phyloP scores from a whole-genome alignment of 352 stramenopile species.

The Pythium insidiosum region DNA sequence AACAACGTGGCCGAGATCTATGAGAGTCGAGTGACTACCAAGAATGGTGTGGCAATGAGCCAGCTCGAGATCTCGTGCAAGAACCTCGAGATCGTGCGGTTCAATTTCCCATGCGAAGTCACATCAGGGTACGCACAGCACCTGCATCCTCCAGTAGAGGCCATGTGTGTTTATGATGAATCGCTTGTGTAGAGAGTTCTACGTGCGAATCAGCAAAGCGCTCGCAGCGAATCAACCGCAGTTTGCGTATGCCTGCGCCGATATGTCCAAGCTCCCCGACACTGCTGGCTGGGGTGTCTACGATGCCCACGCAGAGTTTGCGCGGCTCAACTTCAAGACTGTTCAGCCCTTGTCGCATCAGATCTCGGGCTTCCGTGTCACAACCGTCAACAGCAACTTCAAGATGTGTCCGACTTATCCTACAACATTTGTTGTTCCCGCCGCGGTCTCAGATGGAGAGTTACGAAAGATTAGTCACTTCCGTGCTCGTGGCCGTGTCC shows the following conservation, averaged over 20 bases:
- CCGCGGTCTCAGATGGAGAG: slow-evolving; percentile 88
- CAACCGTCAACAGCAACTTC: slow-evolving; percentile 66
- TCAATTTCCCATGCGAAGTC: slow-evolving; percentile 59
- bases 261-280: slow-evolving; percentile 27
- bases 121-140: slow-evolving; percentile 43
- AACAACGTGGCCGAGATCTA: slow-evolving; percentile 73
- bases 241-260: slow-evolving; percentile 36
- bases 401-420: slow-evolving; percentile 82
- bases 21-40: slow-evolving; percentile 36
- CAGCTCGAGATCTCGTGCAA: slow-evolving; percentile 82
- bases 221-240: slow-evolving; percentile 40
- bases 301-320: slow-evolving; percentile 49
- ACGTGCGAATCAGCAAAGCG: slow-evolving; percentile 57
- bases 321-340: slow-evolving; percentile 38
- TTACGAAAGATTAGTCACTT: slow-evolving; percentile 86
- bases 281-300: slow-evolving; percentile 44
- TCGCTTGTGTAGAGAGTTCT: slow-evolving; percentile 34
- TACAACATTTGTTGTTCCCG: slow-evolving; percentile 83
- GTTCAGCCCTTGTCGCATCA: slow-evolving; percentile 26
- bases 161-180: no score
- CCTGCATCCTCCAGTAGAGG: no score
- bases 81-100: slow-evolving; percentile 79
- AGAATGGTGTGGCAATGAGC: slow-evolving; percentile 32
- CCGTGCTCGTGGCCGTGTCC: slow-evolving; percentile 88
- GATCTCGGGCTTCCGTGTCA: slow-evolving; percentile 53